These are phyloP conservation scores for Blastobotrys peoriensis DNA, from an alignment of 805 yeast genomes.

Conservation along the genomic window DNA sequence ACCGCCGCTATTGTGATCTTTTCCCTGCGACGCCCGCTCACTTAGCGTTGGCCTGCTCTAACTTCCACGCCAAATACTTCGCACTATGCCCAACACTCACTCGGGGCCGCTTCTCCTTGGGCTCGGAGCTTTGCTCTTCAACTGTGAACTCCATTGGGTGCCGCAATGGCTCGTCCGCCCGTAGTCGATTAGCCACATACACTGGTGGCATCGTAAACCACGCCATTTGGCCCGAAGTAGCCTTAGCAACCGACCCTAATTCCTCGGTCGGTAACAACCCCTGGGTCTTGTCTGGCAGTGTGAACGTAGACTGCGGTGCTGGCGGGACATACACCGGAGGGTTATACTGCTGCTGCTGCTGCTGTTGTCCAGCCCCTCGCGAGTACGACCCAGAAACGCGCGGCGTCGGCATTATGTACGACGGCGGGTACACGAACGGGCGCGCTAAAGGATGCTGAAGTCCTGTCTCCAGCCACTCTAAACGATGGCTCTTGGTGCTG, in stretches of 20 bases:
- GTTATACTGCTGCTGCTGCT: background rate
- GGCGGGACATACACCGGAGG: conserved; percentile 25
- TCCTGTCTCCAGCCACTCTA: conserved; percentile 9
- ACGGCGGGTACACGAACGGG: background rate
- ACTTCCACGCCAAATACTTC: conserved; percentile 59
- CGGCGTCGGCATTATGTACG: background rate
- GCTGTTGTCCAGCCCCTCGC: background rate
- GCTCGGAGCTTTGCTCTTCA: conserved; percentile 14
- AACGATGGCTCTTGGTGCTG: background rate
- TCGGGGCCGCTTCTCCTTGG: conserved; percentile 25
- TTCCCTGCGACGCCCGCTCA: too few relatives aligned
- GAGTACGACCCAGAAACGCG: background rate
- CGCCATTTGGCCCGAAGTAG: conserved; percentile 15
- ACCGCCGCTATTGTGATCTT: too few relatives aligned
- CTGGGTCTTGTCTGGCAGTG: conserved; percentile 27
- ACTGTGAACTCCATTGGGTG: conserved; percentile 23
- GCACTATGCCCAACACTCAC: conserved; percentile 64
- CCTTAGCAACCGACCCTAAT: conserved; percentile 18
- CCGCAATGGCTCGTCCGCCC: conserved; percentile 19
- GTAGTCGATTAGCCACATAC: conserved; percentile 16
- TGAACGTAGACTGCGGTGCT: conserved; percentile 30
- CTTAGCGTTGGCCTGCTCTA: too few relatives aligned
- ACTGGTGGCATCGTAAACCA: conserved; percentile 27
- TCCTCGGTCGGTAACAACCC: conserved; percentile 16
- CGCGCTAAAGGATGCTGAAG: background rate